Conservation (phyloP, 768 basidiomycete species). For the Trichaptum fuscoviolaceum region DNA sequence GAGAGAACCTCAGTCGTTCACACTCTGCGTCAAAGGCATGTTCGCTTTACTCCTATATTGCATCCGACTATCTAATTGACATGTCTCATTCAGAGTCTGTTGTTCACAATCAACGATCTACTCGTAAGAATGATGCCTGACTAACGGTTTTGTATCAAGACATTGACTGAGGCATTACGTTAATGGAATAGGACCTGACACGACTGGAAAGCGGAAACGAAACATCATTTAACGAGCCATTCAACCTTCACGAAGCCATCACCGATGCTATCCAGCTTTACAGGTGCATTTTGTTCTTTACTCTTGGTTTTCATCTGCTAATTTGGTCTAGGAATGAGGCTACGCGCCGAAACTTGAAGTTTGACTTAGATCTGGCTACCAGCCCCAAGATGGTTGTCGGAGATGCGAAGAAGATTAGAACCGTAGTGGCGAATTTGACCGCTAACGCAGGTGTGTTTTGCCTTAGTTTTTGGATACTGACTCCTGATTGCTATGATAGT, state of each 20-base stretch:
- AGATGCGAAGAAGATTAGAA: constrained; percentile 67
- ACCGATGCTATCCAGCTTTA: constrained; percentile 60
- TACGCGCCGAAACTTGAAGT: constrained; percentile 50
- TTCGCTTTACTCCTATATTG: not conserved
- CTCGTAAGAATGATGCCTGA: constrained; percentile 33
- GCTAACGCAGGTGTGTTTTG: constrained; percentile 59
- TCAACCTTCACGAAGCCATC: constrained; percentile 57
- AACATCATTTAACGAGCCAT: constrained; percentile 72
- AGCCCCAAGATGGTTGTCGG: constrained; percentile 63
- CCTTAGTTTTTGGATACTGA: not conserved
- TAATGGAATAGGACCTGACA: constrained; percentile 53
- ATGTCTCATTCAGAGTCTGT: constrained; percentile 42
- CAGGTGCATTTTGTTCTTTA: constrained; percentile 12
- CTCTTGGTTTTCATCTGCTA: not conserved
- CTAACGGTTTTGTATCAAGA: not conserved
- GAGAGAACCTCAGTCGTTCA: constrained; percentile 65
- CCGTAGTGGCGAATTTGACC: constrained; percentile 72
- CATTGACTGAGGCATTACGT: not conserved
- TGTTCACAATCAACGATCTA: constrained; percentile 82
- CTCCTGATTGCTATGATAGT: constrained; percentile 33
- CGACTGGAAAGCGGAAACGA: constrained; percentile 71
- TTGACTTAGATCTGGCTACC: constrained; percentile 47
- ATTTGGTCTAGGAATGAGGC: constrained; percentile 47
- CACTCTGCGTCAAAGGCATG: constrained; percentile 70
- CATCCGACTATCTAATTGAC: not conserved